These are phyloP conservation scores for Calonectria montana DNA, from an alignment of 2,329 filamentous ascomycete species.

Conservation along the genomic window DNA sequence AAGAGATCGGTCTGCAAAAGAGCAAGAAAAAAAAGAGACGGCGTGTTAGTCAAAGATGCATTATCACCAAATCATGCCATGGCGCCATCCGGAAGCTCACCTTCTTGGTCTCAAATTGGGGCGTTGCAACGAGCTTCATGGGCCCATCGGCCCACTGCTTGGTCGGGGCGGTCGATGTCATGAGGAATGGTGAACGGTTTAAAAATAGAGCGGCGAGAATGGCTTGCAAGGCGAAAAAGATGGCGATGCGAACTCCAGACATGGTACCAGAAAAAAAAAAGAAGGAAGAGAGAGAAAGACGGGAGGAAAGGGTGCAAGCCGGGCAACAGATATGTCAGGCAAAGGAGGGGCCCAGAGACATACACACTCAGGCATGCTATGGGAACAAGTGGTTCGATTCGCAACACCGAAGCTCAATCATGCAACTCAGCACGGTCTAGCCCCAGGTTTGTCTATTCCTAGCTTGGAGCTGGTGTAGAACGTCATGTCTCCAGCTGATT, in stretches of 20 bases:
- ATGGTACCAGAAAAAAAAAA: slow-evolving; percentile 28
- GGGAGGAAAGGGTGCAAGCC: background rate
- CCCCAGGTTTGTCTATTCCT: background rate
- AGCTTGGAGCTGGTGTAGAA: slow-evolving; percentile 23
- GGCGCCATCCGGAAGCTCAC: slow-evolving; percentile 44
- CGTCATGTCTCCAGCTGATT: slow-evolving; percentile 21
- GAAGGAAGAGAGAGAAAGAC: background rate
- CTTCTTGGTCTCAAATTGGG: slow-evolving; percentile 64
- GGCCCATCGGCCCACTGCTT: slow-evolving; percentile 65
- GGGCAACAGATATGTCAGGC: slow-evolving; percentile 13
- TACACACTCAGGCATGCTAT: background rate
- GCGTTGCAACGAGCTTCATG: slow-evolving; percentile 65
- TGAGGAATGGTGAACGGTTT: slow-evolving; percentile 50
- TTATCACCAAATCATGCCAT: background rate
- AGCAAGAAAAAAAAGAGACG: background rate
- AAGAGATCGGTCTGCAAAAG: slow-evolving; percentile 65
- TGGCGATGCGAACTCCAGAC: slow-evolving; percentile 32
- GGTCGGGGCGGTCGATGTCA: slow-evolving; percentile 45
- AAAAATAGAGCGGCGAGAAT: slow-evolving; percentile 47
- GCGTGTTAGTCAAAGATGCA: background rate
- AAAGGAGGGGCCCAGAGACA: slow-evolving; percentile 10
- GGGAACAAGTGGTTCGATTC: slow-evolving; percentile 26
- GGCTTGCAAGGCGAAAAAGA: slow-evolving; percentile 44
- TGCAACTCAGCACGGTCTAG: slow-evolving; percentile 22
- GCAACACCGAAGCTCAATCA: slow-evolving; percentile 20